Evolutionary conservation across 2,329 filamentous ascomycete species (phyloP), one percentile per base, ranked within the genome.

Genomic region (Septoria petroselini): DNA sequence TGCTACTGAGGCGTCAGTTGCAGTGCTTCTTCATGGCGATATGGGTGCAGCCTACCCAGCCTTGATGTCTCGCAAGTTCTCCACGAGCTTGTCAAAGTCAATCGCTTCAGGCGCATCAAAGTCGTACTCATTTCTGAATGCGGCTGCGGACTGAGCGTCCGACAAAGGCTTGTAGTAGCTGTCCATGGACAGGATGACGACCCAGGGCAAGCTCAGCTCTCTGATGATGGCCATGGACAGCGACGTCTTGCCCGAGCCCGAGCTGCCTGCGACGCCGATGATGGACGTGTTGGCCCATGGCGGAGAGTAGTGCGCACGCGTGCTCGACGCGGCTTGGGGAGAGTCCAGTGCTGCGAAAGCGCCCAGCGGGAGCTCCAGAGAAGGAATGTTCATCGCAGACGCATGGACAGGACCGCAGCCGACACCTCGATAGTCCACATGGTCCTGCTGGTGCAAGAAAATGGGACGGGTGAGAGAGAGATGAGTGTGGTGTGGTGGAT

Each of bases 111-210:
- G 93, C 7, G 91, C 84, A 68, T 98, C 93, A 71, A 98, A 96
- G 67, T 98, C 93, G 70, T 88, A 95, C 66, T 97, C 89, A 66
- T 95, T 96, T 52, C 74, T 74, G 70, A 96, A 95, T 0, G 93
- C 93, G 62, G 82, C 79, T 58, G 76, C 81, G 44, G 88, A 91
- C 65, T 93, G 78, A 64, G 91, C 90, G 2, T 83, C 77, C 14
- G 82, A 86, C 60, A 98, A 74, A 14, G 85, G 86, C 72, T 96
- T 97, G 74, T 98, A 98, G 71, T 95, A 98, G 9, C 91, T 96
- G 71, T 98, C 93, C 85, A 98, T 97, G 34, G 91, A 95, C 62
- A 98, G 72, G 70, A 98, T 96, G 41, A 96, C 91, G 54, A 98
- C 93, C 91, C 93, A 98, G 49, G 93, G 93, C 57, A 98, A 74